These are phyloP conservation scores for Pilatotrama ljubarskyi DNA, from an alignment of 768 basidiomycete species.

Conservation along the genomic window DNA sequence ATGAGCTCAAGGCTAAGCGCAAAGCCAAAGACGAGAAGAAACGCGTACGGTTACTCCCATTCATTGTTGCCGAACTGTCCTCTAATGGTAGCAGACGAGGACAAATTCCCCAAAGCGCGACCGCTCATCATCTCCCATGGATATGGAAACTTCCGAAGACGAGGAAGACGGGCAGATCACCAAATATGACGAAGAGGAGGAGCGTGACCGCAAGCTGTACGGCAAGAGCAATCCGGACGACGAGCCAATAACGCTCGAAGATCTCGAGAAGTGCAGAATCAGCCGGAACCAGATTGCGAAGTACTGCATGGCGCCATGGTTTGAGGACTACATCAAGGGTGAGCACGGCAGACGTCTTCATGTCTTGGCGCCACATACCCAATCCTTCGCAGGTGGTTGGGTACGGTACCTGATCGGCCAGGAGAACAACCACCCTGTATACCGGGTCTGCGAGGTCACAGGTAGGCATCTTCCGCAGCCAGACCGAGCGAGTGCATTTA, in stretches of 20 bases:
- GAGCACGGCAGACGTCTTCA: constrained; percentile 17
- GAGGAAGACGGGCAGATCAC: constrained; percentile 79
- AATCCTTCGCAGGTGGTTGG: constrained; percentile 61
- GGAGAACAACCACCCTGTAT: constrained; percentile 52
- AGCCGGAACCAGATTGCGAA: constrained; percentile 72
- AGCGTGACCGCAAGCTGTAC: constrained; percentile 53
- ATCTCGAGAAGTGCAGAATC: constrained; percentile 63
- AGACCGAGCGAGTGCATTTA: neutral
- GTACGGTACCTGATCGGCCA: constrained; percentile 81
- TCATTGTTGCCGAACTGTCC: constrained; percentile 7
- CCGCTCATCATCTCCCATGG: constrained; percentile 78
- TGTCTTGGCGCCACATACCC: constrained; percentile 1
- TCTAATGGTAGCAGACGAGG: constrained; percentile 40
- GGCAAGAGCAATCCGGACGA: constrained; percentile 44
- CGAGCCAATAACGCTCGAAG: constrained; percentile 51
- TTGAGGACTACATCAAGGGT: constrained; percentile 83
- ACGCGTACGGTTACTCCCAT: constrained; percentile 49
- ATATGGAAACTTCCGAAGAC: constrained; percentile 84
- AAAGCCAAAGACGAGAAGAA: constrained; percentile 90
- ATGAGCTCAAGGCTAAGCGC: constrained; percentile 83
- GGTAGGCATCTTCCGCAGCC: constrained; percentile 48
- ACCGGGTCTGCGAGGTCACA: constrained; percentile 79
- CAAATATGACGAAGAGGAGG: constrained; percentile 73
- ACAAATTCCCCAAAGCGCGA: constrained; percentile 64
- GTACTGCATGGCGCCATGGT: constrained; percentile 76